Evolutionary conservation across 306 rosid species (phyloP).

Genomic region (Nissolia schottii): DNA sequence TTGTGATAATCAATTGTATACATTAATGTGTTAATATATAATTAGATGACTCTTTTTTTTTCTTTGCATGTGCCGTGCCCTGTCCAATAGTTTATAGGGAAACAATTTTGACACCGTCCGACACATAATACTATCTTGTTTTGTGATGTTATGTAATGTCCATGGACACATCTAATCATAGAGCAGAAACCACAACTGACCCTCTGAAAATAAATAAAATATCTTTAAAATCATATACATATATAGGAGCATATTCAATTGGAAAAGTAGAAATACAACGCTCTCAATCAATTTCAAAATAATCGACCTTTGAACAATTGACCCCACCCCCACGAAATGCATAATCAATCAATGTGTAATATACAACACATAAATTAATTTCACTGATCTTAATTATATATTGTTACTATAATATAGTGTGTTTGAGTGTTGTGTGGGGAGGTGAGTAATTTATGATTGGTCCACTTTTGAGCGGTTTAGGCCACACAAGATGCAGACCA

Average conservation of each 20-base stretch:
- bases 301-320: conserved; percentile 13
- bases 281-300: conserved; percentile 20
- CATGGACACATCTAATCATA: neutral
- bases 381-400: neutral
- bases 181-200: neutral
- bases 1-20: no score
- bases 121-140: neutral
- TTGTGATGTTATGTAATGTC: neutral
- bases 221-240: neutral
- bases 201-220: neutral
- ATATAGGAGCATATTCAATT: neutral
- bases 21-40: no score
- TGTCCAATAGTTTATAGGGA: neutral
- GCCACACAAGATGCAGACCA: conserved; percentile 32
- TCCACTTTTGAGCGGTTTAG: neutral
- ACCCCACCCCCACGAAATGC: conserved; percentile 19
- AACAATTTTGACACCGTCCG: neutral
- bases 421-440: neutral
- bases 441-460: conserved; percentile 21
- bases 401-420: neutral
- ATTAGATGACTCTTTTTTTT: no score
- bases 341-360: conserved; percentile 15
- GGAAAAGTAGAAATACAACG: neutral
- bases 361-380: neutral
- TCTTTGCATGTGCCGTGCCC: no score